Evolutionary conservation across 2,329 filamentous ascomycete genomes (phyloP), one percentile per base, ranked within the genome.

Genomic region (Calycina herbarum): DNA sequence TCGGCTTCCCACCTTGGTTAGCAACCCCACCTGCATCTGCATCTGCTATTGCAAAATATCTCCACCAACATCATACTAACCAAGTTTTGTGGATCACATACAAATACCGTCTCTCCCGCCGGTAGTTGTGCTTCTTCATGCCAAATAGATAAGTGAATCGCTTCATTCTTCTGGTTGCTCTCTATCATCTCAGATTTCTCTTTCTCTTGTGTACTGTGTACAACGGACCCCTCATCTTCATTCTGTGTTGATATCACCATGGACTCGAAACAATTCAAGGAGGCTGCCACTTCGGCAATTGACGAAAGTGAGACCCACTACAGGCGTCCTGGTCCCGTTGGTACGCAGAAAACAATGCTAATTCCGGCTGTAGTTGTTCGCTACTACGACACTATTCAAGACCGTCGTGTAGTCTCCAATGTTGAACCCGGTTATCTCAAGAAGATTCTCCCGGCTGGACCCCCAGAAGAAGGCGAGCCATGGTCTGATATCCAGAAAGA

Each of bases 361-460:
- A 67, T 73, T 42, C 71, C 66, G n/a, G 60, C 5, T 10, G 10
- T 73, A 95, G 92, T 97, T 74, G 87, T 92, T 74, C 83, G 87
- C 63, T 97, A 97, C 81, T 94, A 95, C 76, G 88, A 94, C 68
- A 90, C 82, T 27, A 83, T 97, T 63, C 82, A 86, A 60, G 81
- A 86, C 1, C 87, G 87, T 20, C 86, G 86, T 57, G 93, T 97
- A 45, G 81, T 96, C 8, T 90, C 94, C 13, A 85, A 85, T 62
- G 89, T 97, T 60, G 82, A 90, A 66, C 94, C 94, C 0, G 94
- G 94, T 64, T 98, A 97, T 77, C 86, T 98, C 10, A 86, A 88
- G 59, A 89, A 91, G 57, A 84, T 95, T 6, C 86, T 98, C 27
- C 94, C 94, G 1, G 73, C 79, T 48, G 82, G 80, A 63, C 86